Base-by-base conservation (phyloP, 768 basidiomycete genomes). In the Piloderma croceum region DNA sequence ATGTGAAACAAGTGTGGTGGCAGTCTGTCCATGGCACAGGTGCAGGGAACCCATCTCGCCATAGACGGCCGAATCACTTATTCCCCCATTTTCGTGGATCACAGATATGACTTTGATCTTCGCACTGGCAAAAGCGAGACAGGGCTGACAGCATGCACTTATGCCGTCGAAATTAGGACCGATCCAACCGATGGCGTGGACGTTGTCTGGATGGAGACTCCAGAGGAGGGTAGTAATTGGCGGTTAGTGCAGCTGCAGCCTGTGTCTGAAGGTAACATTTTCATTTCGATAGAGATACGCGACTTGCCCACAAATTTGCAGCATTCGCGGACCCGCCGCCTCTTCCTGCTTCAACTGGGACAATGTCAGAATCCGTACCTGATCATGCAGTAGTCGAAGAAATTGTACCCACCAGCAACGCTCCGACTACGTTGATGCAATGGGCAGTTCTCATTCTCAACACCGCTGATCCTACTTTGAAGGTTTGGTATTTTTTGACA, bases 361-460 rank as follows among this genome's bases (percentile, higher is more conserved):
- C 41, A 21, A 24, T 50, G 41, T 21, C 52, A 45, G 45, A 47
- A 41, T 24, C 51, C 39, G 36, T 47, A 32, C 31, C 36, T 21
- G 17, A 32, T 33, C 13, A 24, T 25, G 18, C 33, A 21, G 10
- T 15, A 6, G 1, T 29, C 12, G 4, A 45, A 0, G 4, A 13
- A 13, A 31, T 83, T 4, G 69, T 81, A 2, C 81, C 81, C 2
- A 21, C 44, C 2, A 48, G 59, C 0, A 56, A 72, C 35, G 54
- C 76, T 1, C 85, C 85, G 4, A 74, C 61, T n/a, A 82, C 83
- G 0, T 67, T 89, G 10, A 77, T 87, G 54, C 73, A 85, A 53
- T 89, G 81, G 78, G 83, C 84, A 1, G 82, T 85, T 5, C 62
- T 87, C 6, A 84, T 90, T 36, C 66, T 90, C 20, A 83, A 85